phyloP scores from a whole-genome alignment of 495 filamentous ascomycete genomes.

The Penicillium simplicissimum region DNA sequence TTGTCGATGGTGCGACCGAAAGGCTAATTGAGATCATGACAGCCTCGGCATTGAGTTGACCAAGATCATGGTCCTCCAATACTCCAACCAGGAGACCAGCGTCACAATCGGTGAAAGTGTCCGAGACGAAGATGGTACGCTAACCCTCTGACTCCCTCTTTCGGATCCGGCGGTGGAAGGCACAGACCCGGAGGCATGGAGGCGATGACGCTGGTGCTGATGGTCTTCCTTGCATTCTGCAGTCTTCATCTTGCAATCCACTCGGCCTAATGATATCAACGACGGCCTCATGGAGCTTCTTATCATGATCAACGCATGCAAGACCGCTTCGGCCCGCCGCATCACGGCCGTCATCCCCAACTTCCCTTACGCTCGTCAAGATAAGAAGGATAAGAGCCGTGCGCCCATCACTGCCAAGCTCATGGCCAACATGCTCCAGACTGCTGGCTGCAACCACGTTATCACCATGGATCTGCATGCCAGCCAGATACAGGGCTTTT shows the following conservation, averaged over 20 bases:
- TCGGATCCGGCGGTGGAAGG: constrained; percentile 6
- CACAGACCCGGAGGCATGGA: constrained; percentile 1
- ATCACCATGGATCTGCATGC: constrained; percentile 83
- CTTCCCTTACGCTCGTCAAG: constrained; percentile 98
- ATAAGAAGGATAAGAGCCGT: constrained; percentile 97
- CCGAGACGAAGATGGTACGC: constrained; percentile 86
- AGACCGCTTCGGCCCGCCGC: constrained; percentile 88
- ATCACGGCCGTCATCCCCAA: constrained; percentile 95
- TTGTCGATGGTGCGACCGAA: not conserved
- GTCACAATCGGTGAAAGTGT: constrained; percentile 97
- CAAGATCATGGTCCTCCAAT: constrained; percentile 91
- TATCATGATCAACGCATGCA: constrained; percentile 99
- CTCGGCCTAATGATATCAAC: constrained; percentile 94
- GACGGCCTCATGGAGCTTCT: constrained; percentile 98
- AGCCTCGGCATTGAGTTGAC: constrained; percentile 92
- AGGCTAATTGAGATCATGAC: constrained; percentile 15
- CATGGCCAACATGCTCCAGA: constrained; percentile 97
- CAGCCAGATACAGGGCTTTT: constrained; percentile 78
- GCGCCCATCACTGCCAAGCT: constrained; percentile 85
- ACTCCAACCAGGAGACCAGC: constrained; percentile 96
- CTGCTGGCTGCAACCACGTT: constrained; percentile 83
- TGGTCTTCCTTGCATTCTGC: constrained; percentile 23
- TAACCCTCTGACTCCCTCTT: constrained; percentile 8
- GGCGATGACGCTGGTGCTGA: constrained; percentile 13
- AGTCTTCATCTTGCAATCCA: constrained; percentile 97